A percentile compares a stretch with the other conserved stretches of the same genome.
Evolutionary conservation across 2,329 filamentous ascomycete species (phyloP).

Genomic region (Pseudogymnoascus sp.): DNA sequence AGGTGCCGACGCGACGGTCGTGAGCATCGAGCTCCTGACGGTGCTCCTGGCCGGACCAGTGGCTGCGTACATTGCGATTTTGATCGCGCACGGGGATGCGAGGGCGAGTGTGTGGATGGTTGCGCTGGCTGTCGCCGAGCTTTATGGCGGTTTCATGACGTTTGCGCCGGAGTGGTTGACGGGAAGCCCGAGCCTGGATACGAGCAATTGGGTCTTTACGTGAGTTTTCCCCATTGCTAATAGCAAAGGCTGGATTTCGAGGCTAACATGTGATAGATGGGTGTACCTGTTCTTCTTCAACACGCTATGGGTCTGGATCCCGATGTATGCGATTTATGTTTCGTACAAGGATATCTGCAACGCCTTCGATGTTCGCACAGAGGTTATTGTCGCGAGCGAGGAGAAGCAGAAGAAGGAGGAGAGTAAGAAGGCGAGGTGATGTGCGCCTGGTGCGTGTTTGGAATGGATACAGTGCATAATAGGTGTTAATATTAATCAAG

Average conservation of each 20-base stretch:
- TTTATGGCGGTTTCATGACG: slow-evolving; percentile 65
- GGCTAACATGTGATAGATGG: slow-evolving; percentile 34
- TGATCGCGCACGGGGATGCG: slow-evolving; percentile 48
- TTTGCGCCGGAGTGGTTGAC: slow-evolving; percentile 64
- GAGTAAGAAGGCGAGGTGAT: slow-evolving; percentile 19
- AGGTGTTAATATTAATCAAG: not conserved
- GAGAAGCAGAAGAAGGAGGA: slow-evolving; percentile 28
- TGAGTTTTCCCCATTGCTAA: slow-evolving; percentile 10
- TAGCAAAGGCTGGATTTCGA: not conserved
- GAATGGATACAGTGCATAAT: not conserved
- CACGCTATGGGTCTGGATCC: slow-evolving; percentile 58
- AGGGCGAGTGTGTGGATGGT: slow-evolving; percentile 56
- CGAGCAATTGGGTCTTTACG: slow-evolving; percentile 59
- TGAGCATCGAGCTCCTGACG: slow-evolving; percentile 59
- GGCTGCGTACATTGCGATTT: slow-evolving; percentile 52
- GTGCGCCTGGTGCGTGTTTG: not conserved
- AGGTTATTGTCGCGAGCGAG: slow-evolving; percentile 20
- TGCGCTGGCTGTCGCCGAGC: slow-evolving; percentile 56
- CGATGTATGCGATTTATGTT: slow-evolving; percentile 51
- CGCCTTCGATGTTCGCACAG: slow-evolving; percentile 40
- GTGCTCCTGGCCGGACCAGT: slow-evolving; percentile 56
- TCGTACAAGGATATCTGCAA: slow-evolving; percentile 47
- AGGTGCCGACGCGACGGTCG: slow-evolving; percentile 53
- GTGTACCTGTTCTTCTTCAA: slow-evolving; percentile 64
- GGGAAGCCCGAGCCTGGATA: slow-evolving; percentile 54